phyloP scores from a whole-genome alignment of 2,329 filamentous ascomycete species.

The Colletotrichum destructivum region DNA sequence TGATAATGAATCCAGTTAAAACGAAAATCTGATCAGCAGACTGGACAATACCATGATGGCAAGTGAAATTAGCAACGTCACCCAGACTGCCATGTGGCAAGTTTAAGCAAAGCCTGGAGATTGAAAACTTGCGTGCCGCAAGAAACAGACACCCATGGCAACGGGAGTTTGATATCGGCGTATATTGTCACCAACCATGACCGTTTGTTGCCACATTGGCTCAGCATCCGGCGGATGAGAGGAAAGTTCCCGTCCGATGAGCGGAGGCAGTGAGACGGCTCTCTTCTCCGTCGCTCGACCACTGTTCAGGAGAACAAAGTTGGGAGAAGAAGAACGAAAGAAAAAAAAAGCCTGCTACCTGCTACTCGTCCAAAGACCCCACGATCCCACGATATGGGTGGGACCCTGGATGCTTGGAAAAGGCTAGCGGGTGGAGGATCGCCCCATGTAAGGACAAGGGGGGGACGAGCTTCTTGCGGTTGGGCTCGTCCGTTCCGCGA shows the following conservation, averaged over 20 bases:
- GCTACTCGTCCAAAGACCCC: slow-evolving; percentile 32
- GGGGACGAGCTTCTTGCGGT: slow-evolving; percentile 23
- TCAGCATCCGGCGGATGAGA: background rate
- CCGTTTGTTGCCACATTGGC: background rate
- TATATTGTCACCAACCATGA: background rate
- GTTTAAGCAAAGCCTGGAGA: background rate
- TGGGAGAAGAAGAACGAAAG: background rate
- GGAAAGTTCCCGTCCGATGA: background rate
- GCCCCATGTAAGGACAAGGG: slow-evolving; percentile 22
- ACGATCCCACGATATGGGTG: slow-evolving; percentile 35
- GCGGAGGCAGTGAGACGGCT: background rate
- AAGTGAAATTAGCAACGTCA: background rate
- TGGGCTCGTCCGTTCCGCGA: slow-evolving; percentile 35
- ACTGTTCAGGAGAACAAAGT: background rate
- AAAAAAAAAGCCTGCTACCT: slow-evolving; percentile 7
- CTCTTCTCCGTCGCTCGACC: background rate
- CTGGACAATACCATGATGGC: background rate
- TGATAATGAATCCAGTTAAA: background rate
- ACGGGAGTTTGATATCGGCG: background rate
- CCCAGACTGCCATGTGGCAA: background rate
- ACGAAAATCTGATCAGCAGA: background rate
- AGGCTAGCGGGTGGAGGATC: slow-evolving; percentile 33
- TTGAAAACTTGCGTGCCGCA: background rate
- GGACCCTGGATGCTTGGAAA: slow-evolving; percentile 25
- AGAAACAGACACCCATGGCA: background rate